Evolutionary conservation across 2,329 filamentous ascomycete species (phyloP).

Genomic region (Biscogniauxia marginata): DNA sequence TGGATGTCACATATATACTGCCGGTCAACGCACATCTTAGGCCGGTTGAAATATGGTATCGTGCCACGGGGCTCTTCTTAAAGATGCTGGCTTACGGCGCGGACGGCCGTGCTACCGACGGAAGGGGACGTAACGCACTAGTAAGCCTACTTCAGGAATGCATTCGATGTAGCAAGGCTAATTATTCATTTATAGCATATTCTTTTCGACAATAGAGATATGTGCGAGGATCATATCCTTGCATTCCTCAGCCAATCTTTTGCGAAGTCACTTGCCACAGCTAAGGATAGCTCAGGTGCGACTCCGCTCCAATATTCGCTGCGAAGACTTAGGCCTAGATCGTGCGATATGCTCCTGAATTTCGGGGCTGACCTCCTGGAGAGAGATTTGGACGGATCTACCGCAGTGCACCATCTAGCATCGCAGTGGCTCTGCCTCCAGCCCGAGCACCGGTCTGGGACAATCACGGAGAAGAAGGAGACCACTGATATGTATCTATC

Average conservation of each 20-base stretch:
- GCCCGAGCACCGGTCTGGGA: constrained; percentile 5
- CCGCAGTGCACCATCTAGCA: constrained; percentile 23
- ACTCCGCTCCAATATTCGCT: constrained; percentile 13
- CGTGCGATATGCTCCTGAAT: constrained; percentile 8
- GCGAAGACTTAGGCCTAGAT: constrained; percentile 7
- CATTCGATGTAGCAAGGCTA: background rate
- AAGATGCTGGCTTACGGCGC: constrained; percentile 13
- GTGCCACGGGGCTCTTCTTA: constrained; percentile 9
- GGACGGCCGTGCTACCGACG: constrained; percentile 14
- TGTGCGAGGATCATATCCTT: constrained; percentile 17
- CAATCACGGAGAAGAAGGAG: background rate
- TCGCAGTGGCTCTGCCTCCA: constrained; percentile 9
- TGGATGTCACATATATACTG: constrained; percentile 10
- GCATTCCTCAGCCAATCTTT: constrained; percentile 16
- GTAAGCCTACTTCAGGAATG: background rate
- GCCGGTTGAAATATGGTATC: constrained; percentile 1
- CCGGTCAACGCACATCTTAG: constrained; percentile 10
- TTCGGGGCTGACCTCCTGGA: constrained; percentile 15
- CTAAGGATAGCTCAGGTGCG: constrained; percentile 8
- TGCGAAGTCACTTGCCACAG: constrained; percentile 6
- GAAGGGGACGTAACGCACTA: constrained; percentile 17
- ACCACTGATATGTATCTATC: background rate
- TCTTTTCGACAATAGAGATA: constrained; percentile 17
- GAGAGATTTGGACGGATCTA: constrained; percentile 19
- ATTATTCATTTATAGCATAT: constrained; percentile 5